Evolutionary conservation across 345 rosid genomes (phyloP).

Genomic region (Eucalyptus tenuipes): DNA sequence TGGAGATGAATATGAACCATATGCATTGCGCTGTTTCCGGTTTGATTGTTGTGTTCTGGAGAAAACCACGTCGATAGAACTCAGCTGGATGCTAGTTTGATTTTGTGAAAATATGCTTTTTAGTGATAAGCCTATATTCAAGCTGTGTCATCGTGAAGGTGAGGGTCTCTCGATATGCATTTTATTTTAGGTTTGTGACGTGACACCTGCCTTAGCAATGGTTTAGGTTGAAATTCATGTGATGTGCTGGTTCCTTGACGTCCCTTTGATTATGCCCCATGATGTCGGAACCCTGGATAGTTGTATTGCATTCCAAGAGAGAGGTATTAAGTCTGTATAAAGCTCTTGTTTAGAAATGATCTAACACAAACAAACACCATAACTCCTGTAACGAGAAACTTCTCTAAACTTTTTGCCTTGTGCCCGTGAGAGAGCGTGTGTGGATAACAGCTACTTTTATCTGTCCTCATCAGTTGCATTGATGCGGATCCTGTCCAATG

Average conservation of each 20-base stretch:
- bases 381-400: neutral
- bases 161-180: neutral
- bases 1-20: neutral
- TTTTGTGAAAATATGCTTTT: neutral
- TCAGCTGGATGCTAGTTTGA: neutral
- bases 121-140: neutral
- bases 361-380: neutral
- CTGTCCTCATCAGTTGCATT: neutral
- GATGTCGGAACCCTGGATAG: neutral
- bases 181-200: neutral
- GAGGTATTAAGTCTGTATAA: neutral
- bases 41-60: neutral
- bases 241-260: neutral
- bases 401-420: neutral
- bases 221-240: neutral
- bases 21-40: neutral
- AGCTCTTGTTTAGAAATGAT: neutral
- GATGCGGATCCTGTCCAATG: neutral
- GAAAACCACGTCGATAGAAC: neutral
- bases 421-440: neutral
- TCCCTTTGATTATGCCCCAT: neutral
- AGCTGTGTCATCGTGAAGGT: neutral
- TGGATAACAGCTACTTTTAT: neutral
- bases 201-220: neutral
- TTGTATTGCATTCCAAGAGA: neutral